Percentiles rank a stretch among this genome's conserved stretches.
Evolutionary conservation across 257 asterid genomes (phyloP).

Genomic region (Ocimum tenuiflorum): DNA sequence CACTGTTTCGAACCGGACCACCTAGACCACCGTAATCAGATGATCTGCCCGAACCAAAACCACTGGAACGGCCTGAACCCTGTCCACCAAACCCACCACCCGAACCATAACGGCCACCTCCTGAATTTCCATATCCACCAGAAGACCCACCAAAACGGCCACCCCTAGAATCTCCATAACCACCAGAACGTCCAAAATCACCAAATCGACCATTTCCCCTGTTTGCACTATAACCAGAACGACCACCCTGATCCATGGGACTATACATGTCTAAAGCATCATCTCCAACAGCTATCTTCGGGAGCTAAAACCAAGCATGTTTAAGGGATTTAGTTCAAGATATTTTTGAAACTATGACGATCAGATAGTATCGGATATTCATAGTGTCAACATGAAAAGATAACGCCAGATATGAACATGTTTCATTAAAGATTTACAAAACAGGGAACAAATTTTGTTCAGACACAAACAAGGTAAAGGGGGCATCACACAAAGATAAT

Average conservation of each 20-base stretch:
- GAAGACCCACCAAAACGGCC: slow-evolving; percentile 30
- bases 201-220: slow-evolving; percentile 49
- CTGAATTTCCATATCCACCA: slow-evolving; percentile 32
- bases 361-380: too few relatives aligned
- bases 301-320: slow-evolving; percentile 42
- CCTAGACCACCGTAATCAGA: slow-evolving; percentile 51
- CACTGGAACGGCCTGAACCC: slow-evolving; percentile 31
- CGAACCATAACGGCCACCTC: slow-evolving; percentile 35
- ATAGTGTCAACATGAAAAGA: too few relatives aligned
- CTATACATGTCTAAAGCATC: slow-evolving; percentile 44
- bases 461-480: too few relatives aligned
- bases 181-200: slow-evolving; percentile 54
- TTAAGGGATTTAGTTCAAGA: slow-evolving; percentile 5
- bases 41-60: slow-evolving; percentile 40
- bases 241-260: slow-evolving; percentile 39
- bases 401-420: too few relatives aligned
- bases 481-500: too few relatives aligned
- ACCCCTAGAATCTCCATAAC: slow-evolving; percentile 37
- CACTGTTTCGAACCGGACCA: slow-evolving; percentile 20
- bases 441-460: too few relatives aligned
- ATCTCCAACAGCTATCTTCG: slow-evolving; percentile 57
- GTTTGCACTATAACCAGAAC: slow-evolving; percentile 32
- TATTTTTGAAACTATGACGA: not conserved
- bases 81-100: slow-evolving; percentile 21
- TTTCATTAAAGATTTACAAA: too few relatives aligned